Base-by-base conservation (phyloP, 129 eudicot genomes). In the Flaveria trinervia region DNA sequence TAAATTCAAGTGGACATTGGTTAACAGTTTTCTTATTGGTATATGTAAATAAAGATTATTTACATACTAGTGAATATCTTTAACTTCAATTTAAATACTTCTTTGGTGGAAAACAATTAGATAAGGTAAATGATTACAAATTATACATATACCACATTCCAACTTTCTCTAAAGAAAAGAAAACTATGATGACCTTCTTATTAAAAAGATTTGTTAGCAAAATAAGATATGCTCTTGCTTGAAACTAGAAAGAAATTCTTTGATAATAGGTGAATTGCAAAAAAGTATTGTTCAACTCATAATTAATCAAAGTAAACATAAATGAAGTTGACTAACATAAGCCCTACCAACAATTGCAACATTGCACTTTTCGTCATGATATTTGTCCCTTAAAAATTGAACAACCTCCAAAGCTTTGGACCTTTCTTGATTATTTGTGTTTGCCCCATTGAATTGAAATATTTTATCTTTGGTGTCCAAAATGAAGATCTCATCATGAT, bases 401-500 rank as follows among this genome's bases (percentile, higher is more conserved):
- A 90, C 84, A 66, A 90, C 87, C 71, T 92, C 98, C 76, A 92
- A 78, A 17, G 92, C 86, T 76, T 90, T 92, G 80, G 92, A 87
- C 78, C 96, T 88, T 78, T 89, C 96, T 62, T 90, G 94, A 66
- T 90, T 82, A 83, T 81, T 86, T 44, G 98, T 86, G 81, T 90
- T 90, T 48, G 89, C 89, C 26, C 98, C 98, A 71, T 86, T 92
- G 83, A 92, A 92, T 66, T 84, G 92, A 83, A 75, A 90, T 62
- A 92, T 90, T 86, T 86, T 92, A 2, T 89, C 88, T 82, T 92
- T 86, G 15, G 96, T 84, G 77, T 90, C 94, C 81, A 92, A 83
- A 41, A 92, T 92, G 80, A 92, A 92, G 23, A 92, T 83, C 83
- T 92, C 98, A 83, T 92, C 98, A 68, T 92, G 96, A 84, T 88